A percentile compares a stretch with the other conserved stretches of the same genome.
Evolutionary conservation across 2,329 filamentous ascomycete genomes (phyloP).

Genomic region (Phaeosphaeria sp.): DNA sequence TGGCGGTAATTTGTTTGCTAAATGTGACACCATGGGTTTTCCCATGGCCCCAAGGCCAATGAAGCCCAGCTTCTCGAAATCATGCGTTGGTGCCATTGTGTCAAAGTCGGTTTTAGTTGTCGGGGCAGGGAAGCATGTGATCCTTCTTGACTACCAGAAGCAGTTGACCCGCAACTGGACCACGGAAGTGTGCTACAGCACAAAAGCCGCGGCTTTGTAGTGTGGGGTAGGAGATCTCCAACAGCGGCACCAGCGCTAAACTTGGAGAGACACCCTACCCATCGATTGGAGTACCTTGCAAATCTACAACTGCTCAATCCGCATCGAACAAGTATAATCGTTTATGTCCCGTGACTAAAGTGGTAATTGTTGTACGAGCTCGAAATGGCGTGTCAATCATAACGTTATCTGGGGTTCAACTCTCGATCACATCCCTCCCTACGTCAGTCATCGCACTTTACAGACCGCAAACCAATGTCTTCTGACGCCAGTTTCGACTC

Average conservation of each 20-base stretch:
- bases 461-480: background rate
- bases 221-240: background rate
- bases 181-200: background rate
- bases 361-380: background rate
- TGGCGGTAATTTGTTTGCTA: constrained; percentile 55
- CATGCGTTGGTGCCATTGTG: constrained; percentile 26
- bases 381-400: background rate
- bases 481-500: background rate
- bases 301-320: background rate
- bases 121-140: background rate
- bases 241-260: background rate
- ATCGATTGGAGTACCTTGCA: background rate
- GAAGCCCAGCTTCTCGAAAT: constrained; percentile 53
- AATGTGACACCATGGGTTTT: constrained; percentile 59
- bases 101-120: background rate
- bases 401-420: background rate
- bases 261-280: background rate
- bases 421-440: background rate
- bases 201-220: background rate
- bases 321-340: background rate
- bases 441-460: background rate
- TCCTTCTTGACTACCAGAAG: background rate
- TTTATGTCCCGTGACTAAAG: background rate
- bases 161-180: background rate
- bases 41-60: constrained; percentile 64